Percentiles rank a stretch among this genome's conserved stretches.
These are phyloP conservation scores for Strombidium stylifer DNA, from an alignment of 73 alveolate species.

Conservation along the genomic window DNA sequence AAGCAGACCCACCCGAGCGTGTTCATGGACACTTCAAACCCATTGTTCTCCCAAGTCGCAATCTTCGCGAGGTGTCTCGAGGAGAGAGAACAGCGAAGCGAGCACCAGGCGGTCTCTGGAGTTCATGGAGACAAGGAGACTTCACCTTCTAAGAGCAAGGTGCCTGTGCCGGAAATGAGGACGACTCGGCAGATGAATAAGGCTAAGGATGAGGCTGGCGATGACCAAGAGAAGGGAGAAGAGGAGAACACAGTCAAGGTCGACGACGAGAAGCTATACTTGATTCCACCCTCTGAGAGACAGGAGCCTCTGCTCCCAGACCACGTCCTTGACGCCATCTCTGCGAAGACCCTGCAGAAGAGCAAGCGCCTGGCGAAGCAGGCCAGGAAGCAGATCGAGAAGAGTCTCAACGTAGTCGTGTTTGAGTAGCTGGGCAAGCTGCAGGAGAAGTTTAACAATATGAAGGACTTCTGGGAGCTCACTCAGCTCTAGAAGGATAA, in stretches of 20 bases:
- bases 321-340: neutral
- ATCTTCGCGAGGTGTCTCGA: slow-evolving; percentile 30
- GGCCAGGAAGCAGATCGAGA: slow-evolving; percentile 18
- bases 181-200: slow-evolving; percentile 17
- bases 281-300: slow-evolving; percentile 1
- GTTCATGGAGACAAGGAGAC: neutral
- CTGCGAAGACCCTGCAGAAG: slow-evolving; percentile 2
- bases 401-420: neutral
- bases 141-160: neutral
- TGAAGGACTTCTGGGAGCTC: slow-evolving; percentile 24
- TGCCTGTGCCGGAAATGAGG: slow-evolving; percentile 10
- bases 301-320: slow-evolving; percentile 5
- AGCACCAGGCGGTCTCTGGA: neutral
- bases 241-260: neutral
- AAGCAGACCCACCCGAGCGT: slow-evolving; percentile 13
- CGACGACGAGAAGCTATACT: slow-evolving; percentile 11
- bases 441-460: slow-evolving; percentile 4
- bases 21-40: slow-evolving; percentile 24
- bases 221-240: neutral
- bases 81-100: neutral
- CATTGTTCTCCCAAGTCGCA: slow-evolving; percentile 24
- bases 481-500: slow-evolving; percentile 3
- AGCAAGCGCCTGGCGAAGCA: slow-evolving; percentile 25
- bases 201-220: neutral
- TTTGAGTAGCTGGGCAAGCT: slow-evolving; percentile 6